Percentiles rank a stretch among this genome's conserved stretches.
These are phyloP conservation scores for Cordyceps javanica DNA, from an alignment of 2,329 filamentous ascomycete genomes.

Conservation along the genomic window DNA sequence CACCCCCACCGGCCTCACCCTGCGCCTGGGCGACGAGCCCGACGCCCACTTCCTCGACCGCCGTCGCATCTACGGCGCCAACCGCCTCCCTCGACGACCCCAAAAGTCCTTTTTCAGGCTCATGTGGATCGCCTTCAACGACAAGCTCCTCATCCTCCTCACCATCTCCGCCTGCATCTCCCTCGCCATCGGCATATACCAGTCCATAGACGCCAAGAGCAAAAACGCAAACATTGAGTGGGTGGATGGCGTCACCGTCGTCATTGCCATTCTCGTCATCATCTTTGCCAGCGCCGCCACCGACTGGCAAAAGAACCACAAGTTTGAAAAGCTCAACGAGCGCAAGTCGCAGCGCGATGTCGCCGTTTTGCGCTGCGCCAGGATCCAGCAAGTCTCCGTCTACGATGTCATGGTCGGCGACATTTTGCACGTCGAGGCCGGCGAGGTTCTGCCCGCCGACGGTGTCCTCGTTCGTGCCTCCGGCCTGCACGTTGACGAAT, in stretches of 20 bases:
- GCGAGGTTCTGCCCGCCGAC: constrained; percentile 66
- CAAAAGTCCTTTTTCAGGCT: constrained; percentile 63
- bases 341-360: constrained; percentile 72
- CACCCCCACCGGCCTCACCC: constrained; percentile 21
- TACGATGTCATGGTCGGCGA: constrained; percentile 69
- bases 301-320: constrained; percentile 76
- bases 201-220: constrained; percentile 53
- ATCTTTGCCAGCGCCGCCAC: constrained; percentile 72
- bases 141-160: constrained; percentile 70
- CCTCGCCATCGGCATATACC: constrained; percentile 67
- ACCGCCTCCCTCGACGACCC: constrained; percentile 51
- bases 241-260: constrained; percentile 77
- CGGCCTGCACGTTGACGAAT: constrained; percentile 60
- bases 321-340: constrained; percentile 73
- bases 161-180: constrained; percentile 68
- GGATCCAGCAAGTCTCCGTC: constrained; percentile 61
- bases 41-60: constrained; percentile 44
- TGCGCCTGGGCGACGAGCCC: constrained; percentile 23
- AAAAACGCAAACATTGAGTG: constrained; percentile 59
- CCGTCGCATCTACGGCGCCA: constrained; percentile 63
- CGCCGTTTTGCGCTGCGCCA: constrained; percentile 71
- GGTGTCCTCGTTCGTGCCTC: constrained; percentile 62
- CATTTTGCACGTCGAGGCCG: constrained; percentile 65
- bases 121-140: constrained; percentile 72
- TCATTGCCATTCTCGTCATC: constrained; percentile 69